These are phyloP conservation scores for Dothistroma septosporum DNA, from an alignment of 2,329 filamentous ascomycete genomes.

Conservation along the genomic window DNA sequence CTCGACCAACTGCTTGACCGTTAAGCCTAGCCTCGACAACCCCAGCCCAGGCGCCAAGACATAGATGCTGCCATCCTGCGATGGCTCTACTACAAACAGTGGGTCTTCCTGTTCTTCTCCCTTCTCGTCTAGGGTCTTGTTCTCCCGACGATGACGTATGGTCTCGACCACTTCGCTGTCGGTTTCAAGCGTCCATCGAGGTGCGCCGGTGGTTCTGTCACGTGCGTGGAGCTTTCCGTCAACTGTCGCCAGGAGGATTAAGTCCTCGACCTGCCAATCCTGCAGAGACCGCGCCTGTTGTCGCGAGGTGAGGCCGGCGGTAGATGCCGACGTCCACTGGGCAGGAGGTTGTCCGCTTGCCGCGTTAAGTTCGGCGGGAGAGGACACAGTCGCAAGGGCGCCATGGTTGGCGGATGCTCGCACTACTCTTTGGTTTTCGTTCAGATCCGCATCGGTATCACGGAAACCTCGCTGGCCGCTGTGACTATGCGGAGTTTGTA, in stretches of 20 bases:
- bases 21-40: slow-evolving; percentile 64
- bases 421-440: slow-evolving; percentile 25
- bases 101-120: slow-evolving; percentile 72
- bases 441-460: slow-evolving; percentile 22
- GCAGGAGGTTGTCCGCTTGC: slow-evolving; percentile 80
- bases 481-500: slow-evolving; percentile 22
- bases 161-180: slow-evolving; percentile 89
- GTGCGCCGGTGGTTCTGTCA: slow-evolving; percentile 78
- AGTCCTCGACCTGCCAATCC: slow-evolving; percentile 99
- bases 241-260: slow-evolving; percentile 99
- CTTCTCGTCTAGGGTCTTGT: slow-evolving; percentile 59
- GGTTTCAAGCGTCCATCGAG: slow-evolving; percentile 80
- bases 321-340: slow-evolving; percentile 49
- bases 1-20: slow-evolving; percentile 80
- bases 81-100: slow-evolving; percentile 93
- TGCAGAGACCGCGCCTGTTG: slow-evolving; percentile 93
- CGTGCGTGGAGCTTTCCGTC: slow-evolving; percentile 92
- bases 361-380: slow-evolving; percentile 74
- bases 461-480: slow-evolving; percentile 27
- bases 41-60: slow-evolving; percentile 70
- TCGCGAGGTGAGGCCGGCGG: slow-evolving; percentile 66
- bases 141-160: slow-evolving; percentile 65
- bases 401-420: slow-evolving; percentile 50
- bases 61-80: slow-evolving; percentile 78
- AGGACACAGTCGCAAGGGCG: slow-evolving; percentile 87